These are phyloP conservation scores for Colletotrichum gloeosporioides DNA, from an alignment of 2,329 filamentous ascomycete species.

Conservation along the genomic window DNA sequence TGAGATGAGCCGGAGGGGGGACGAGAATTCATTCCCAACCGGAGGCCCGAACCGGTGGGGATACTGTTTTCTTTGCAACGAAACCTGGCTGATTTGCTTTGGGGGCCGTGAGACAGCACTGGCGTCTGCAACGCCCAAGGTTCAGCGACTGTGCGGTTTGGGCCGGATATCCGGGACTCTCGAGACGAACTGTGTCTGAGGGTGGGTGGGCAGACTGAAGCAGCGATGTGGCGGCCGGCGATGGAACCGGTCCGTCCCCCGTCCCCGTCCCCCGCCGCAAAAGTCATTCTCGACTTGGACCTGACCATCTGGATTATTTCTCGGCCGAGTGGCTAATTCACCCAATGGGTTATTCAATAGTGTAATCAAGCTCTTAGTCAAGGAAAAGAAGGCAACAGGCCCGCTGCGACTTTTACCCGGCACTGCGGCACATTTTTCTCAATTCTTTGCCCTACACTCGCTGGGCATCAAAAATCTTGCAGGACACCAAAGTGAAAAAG, in stretches of 20 bases:
- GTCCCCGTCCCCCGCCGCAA: neutral
- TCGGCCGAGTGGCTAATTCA: neutral
- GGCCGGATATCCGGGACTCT: neutral
- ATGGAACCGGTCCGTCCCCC: neutral
- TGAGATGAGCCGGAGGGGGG: neutral
- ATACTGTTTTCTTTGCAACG: neutral
- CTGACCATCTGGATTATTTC: neutral
- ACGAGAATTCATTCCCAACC: neutral
- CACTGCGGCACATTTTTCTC: neutral
- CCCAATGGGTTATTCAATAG: neutral
- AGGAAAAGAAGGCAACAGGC: neutral
- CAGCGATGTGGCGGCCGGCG: neutral
- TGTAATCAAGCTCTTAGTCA: neutral
- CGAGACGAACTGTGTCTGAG: neutral
- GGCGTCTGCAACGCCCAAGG: rapidly evolving
- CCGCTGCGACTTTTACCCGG: neutral
- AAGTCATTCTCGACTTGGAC: neutral
- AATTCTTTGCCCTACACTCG: neutral
- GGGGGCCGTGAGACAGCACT: neutral
- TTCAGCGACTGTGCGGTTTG: neutral
- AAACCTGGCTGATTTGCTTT: neutral
- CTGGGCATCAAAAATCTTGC: no score
- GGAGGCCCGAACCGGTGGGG: neutral
- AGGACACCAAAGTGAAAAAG: no score
- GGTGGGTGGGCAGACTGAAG: neutral